Percentiles rank a stretch among this genome's conserved stretches.
Evolutionary conservation across 805 yeast genomes (phyloP).

Genomic region (Candida railenensis): DNA sequence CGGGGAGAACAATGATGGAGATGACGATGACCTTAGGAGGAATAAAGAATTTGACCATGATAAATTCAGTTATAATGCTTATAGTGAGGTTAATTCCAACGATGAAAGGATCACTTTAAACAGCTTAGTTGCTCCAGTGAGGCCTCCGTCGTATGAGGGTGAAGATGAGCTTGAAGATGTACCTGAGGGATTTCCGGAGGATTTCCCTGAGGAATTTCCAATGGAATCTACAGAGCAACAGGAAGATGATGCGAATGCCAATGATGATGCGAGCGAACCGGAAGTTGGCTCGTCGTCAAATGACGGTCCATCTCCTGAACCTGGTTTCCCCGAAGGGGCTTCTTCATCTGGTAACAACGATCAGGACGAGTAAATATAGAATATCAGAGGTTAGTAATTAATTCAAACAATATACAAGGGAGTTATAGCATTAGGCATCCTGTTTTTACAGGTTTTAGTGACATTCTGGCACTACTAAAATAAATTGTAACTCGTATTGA

Average conservation of each 20-base stretch:
- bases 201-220: too few relatives aligned
- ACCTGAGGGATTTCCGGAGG: constrained; percentile 3
- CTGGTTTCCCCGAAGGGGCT: too few relatives aligned
- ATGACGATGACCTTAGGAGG: constrained; percentile 1
- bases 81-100: constrained; percentile 35
- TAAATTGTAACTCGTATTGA: too few relatives aligned
- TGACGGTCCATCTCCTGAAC: too few relatives aligned
- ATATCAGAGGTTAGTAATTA: not conserved
- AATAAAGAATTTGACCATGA: constrained; percentile 20
- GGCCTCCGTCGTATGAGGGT: constrained; percentile 38
- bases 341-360: too few relatives aligned
- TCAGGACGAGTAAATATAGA: too few relatives aligned
- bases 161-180: not conserved
- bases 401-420: too few relatives aligned
- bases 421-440: not conserved
- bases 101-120: constrained; percentile 44
- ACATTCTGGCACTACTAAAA: too few relatives aligned
- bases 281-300: too few relatives aligned
- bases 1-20: constrained; percentile 7
- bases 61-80: constrained; percentile 38
- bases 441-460: not conserved
- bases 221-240: not conserved
- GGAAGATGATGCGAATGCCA: not conserved
- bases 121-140: constrained; percentile 31
- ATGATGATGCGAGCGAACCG: not conserved